A percentile compares a stretch with the other conserved stretches of the same genome.
These are phyloP conservation scores for Conticribra guillardii DNA, from an alignment of 108 stramenopile genomes.

Conservation along the genomic window DNA sequence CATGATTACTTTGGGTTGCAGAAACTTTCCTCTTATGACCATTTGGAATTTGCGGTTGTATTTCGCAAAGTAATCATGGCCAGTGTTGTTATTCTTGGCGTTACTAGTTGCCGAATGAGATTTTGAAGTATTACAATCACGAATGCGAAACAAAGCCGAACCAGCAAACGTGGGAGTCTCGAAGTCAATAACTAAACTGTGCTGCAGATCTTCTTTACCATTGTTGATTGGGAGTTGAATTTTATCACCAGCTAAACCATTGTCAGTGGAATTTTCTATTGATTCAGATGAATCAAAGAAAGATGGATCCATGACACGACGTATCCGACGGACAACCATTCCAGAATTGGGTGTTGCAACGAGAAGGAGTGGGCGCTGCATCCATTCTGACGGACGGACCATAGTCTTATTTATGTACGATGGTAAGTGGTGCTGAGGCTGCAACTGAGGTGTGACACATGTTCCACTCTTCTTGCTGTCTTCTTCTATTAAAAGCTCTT, in stretches of 20 bases:
- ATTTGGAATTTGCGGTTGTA: constrained; percentile 47
- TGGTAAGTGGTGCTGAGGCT: neutral
- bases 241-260: neutral
- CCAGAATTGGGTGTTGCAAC: constrained; percentile 40
- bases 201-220: constrained; percentile 26
- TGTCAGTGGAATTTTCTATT: neutral
- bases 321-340: constrained; percentile 29
- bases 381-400: constrained; percentile 25
- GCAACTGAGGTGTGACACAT: neutral
- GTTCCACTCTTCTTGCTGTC: neutral
- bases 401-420: neutral
- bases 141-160: constrained; percentile 45
- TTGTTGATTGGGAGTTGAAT: constrained; percentile 46
- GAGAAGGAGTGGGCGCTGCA: constrained; percentile 30
- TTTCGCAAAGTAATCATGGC: constrained; percentile 36
- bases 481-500: no score
- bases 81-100: neutral
- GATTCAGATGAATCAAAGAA: constrained; percentile 14
- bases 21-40: constrained; percentile 41
- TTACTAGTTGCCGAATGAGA: no score
- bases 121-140: constrained; percentile 11
- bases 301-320: constrained; percentile 22
- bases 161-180: constrained; percentile 38
- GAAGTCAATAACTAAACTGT: constrained; percentile 41
- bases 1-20: constrained; percentile 37